Evolutionary conservation across 73 alveolate genomes (phyloP).

Genomic region (Stentor coeruleus): DNA sequence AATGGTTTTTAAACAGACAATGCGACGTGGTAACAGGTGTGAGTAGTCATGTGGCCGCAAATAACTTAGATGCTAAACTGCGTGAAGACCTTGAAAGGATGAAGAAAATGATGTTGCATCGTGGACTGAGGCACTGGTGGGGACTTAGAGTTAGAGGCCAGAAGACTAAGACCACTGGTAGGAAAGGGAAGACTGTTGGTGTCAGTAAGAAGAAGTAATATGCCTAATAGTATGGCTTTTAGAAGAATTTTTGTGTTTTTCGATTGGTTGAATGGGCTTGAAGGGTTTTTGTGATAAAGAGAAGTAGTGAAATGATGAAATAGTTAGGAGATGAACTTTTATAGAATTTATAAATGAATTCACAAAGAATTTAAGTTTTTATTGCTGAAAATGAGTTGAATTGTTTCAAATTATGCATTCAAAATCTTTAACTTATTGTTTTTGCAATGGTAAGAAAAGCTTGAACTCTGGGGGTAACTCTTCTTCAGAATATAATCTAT

Average conservation of each 20-base stretch:
- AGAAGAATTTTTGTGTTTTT: too few species aligned
- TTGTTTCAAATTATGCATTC: too few species aligned
- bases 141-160: slow-evolving; percentile 98
- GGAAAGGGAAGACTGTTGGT: slow-evolving; percentile 98
- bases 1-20: slow-evolving; percentile 98
- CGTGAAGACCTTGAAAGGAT: slow-evolving; percentile 98
- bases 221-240: too few species aligned
- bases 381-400: too few species aligned
- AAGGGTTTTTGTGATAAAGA: too few species aligned
- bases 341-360: too few species aligned
- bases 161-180: slow-evolving; percentile 99
- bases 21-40: slow-evolving; percentile 85
- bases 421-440: too few species aligned
- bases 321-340: too few species aligned
- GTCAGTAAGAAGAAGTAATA: slow-evolving; percentile 96
- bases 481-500: slow-evolving; percentile 68
- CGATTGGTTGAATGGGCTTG: too few species aligned
- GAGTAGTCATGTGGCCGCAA: slow-evolving; percentile 84
- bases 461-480: slow-evolving; percentile 73
- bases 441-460: slow-evolving; percentile 67
- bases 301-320: too few species aligned
- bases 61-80: slow-evolving; percentile 90
- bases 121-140: slow-evolving; percentile 97
- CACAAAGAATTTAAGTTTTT: too few species aligned
- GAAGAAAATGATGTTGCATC: slow-evolving; percentile 95